Percentiles rank a stretch among this genome's conserved stretches.
These are phyloP conservation scores for Pseudopyrenochaeta lycopersici DNA, from an alignment of 2,329 filamentous ascomycete species.

Conservation along the genomic window DNA sequence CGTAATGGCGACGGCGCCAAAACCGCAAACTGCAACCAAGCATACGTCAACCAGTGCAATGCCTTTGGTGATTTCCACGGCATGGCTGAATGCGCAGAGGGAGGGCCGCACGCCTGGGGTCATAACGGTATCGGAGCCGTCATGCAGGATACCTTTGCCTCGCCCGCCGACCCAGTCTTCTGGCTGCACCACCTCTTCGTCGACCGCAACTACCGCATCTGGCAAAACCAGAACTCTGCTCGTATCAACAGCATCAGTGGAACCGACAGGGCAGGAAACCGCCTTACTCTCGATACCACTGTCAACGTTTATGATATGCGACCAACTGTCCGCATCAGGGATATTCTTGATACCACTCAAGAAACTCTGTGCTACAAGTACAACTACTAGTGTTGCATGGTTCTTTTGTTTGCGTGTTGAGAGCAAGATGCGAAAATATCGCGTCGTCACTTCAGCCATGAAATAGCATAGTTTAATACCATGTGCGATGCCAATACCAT, in stretches of 20 bases:
- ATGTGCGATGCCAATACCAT: conserved; percentile 1
- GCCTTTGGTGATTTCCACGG: conserved; percentile 30
- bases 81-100: conserved; percentile 41
- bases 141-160: conserved; percentile 44
- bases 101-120: conserved; percentile 44
- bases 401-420: conserved; percentile 2
- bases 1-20: conserved; percentile 35
- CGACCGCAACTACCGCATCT: conserved; percentile 61
- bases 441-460: conserved; percentile 6
- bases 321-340: conserved; percentile 37
- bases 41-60: conserved; percentile 42
- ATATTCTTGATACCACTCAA: conserved; percentile 40
- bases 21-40: conserved; percentile 37
- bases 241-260: conserved; percentile 50
- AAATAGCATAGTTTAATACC: conserved; percentile 9
- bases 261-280: conserved; percentile 39
- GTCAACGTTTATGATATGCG: conserved; percentile 39
- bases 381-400: conserved; percentile 37
- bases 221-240: conserved; percentile 51
- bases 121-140: conserved; percentile 49
- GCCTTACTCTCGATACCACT: conserved; percentile 36
- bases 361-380: conserved; percentile 45
- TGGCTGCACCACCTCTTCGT: conserved; percentile 61
- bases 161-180: conserved; percentile 53
- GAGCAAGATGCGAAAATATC: not conserved